phyloP scores from a whole-genome alignment of 2,329 filamentous ascomycete genomes.

The Colletotrichum euphorbiae region DNA sequence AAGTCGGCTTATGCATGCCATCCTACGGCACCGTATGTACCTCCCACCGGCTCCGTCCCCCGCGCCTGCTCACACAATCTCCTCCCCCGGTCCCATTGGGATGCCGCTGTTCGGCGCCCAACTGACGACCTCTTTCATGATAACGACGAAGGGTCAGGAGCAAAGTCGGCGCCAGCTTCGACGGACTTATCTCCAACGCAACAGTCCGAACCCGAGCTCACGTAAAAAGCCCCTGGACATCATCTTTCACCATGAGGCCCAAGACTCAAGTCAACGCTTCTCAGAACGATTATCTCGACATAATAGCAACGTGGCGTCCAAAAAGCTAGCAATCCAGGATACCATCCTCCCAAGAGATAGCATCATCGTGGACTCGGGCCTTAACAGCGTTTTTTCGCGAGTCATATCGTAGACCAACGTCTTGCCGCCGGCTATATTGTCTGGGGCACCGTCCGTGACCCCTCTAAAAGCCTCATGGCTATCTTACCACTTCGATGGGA shows the following conservation, averaged over 20 bases:
- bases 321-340: background rate
- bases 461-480: conserved; percentile 47
- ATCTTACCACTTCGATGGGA: conserved; percentile 44
- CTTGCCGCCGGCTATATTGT: conserved; percentile 52
- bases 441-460: conserved; percentile 53
- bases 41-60: conserved; percentile 11
- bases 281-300: background rate
- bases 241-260: background rate
- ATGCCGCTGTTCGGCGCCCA: background rate
- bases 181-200: too few species aligned
- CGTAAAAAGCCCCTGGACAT: background rate
- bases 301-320: background rate
- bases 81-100: too few species aligned
- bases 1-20: background rate
- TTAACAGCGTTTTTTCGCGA: conserved; percentile 57
- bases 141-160: background rate
- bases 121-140: background rate
- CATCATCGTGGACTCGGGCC: conserved; percentile 53
- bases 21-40: background rate
- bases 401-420: conserved; percentile 52
- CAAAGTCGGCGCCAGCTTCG: too few species aligned
- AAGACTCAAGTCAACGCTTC: background rate
- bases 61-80: too few species aligned
- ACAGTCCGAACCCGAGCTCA: background rate
- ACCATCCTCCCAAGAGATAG: background rate